Percentiles rank a stretch among this genome's conserved stretches.
Evolutionary conservation across 202 grass and related monocot genomes (phyloP).

Genomic region (Musa balbisiana): DNA sequence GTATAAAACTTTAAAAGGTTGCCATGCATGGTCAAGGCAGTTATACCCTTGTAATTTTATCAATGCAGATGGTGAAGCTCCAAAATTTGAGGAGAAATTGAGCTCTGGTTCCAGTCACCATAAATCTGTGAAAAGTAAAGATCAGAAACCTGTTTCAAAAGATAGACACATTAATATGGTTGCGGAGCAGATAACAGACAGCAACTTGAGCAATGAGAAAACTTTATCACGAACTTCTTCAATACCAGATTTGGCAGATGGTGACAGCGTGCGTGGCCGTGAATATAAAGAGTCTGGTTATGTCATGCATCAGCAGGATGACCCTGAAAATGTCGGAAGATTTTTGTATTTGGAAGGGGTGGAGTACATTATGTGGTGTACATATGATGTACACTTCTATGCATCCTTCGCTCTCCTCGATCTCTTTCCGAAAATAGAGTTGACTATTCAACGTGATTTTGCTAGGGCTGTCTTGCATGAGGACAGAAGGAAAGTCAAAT

Average conservation of each 20-base stretch:
- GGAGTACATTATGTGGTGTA: conserved; percentile 98
- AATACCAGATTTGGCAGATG: conserved; percentile 34
- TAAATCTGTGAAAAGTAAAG: conserved; percentile 52
- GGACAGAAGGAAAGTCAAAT: conserved; percentile 74
- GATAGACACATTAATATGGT: conserved; percentile 30
- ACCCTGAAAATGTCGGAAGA: conserved; percentile 81
- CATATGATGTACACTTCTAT: conserved; percentile 99
- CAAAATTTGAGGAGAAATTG: conserved; percentile 45
- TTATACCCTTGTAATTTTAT: not conserved
- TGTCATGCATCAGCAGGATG: conserved; percentile 40
- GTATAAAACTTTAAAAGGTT: too few species aligned
- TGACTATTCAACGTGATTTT: conserved; percentile 89
- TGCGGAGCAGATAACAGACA: conserved; percentile 33
- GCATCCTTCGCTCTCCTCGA: conserved; percentile 95
- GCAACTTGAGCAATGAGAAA: conserved; percentile 31
- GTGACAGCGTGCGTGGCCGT: conserved; percentile 24
- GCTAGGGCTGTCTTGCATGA: conserved; percentile 80
- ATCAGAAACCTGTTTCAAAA: conserved; percentile 35
- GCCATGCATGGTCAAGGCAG: too few species aligned
- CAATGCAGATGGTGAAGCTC: conserved; percentile 80
- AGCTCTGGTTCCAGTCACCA: conserved; percentile 34
- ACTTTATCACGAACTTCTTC: conserved; percentile 34
- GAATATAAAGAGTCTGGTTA: conserved; percentile 32
- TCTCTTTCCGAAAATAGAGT: conserved; percentile 95
- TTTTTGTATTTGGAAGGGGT: conserved; percentile 97